Conservation (phyloP, 257 asterid genomes). For the Linderniella brevidens region DNA sequence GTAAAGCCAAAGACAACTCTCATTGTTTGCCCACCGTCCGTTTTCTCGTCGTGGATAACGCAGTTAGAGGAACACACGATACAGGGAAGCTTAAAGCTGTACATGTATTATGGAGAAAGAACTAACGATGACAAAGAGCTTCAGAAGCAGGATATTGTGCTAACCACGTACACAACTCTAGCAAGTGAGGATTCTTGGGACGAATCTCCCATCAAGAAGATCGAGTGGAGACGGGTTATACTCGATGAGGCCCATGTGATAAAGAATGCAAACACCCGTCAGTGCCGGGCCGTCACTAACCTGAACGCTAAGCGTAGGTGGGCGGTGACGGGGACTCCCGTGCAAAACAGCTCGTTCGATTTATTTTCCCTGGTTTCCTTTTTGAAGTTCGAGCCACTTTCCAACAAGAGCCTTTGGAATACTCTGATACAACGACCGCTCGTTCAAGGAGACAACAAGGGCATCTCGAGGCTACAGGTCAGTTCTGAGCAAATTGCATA, state of each 20-base stretch:
- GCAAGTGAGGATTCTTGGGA: slow-evolving; percentile 33
- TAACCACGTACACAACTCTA: slow-evolving; percentile 59
- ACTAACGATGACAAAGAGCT: slow-evolving; percentile 43
- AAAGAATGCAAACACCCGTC: slow-evolving; percentile 51
- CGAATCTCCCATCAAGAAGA: slow-evolving; percentile 45
- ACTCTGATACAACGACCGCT: slow-evolving; percentile 65
- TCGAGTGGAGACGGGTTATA: slow-evolving; percentile 76
- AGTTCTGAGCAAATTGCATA: neutral
- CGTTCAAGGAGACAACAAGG: slow-evolving; percentile 53
- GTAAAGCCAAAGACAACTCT: slow-evolving; percentile 29
- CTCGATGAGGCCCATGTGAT: slow-evolving; percentile 81
- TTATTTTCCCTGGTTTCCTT: slow-evolving; percentile 59
- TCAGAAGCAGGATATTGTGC: slow-evolving; percentile 42
- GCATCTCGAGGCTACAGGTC: slow-evolving; percentile 66
- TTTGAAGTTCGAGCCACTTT: slow-evolving; percentile 69
- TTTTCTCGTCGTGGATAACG: slow-evolving; percentile 55
- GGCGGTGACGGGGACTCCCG: slow-evolving; percentile 79
- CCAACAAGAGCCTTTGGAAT: slow-evolving; percentile 50
- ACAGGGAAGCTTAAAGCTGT: slow-evolving; percentile 38
- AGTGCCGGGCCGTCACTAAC: slow-evolving; percentile 50
- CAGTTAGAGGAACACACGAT: slow-evolving; percentile 63
- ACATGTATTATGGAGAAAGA: slow-evolving; percentile 65
- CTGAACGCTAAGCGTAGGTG: slow-evolving; percentile 61
- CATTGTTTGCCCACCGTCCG: slow-evolving; percentile 72
- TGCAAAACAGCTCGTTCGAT: slow-evolving; percentile 58